Percentiles rank a stretch among this genome's conserved stretches.
These are phyloP conservation scores for Vachellia collinsii DNA, from an alignment of 306 rosid genomes.

Conservation along the genomic window DNA sequence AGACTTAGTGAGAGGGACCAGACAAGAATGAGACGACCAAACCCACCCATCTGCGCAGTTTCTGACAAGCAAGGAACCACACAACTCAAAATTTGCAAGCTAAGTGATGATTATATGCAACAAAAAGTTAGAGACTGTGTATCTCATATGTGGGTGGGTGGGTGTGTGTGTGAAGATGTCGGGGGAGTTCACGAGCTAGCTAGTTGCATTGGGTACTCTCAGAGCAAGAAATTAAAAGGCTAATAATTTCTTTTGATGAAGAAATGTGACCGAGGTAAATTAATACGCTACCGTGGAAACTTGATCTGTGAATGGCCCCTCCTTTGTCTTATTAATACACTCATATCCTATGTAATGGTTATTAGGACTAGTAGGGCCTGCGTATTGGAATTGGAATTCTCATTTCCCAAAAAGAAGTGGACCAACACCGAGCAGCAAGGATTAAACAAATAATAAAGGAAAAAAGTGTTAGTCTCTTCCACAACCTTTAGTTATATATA, in stretches of 20 bases:
- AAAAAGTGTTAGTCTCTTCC: background rate
- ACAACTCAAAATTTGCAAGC: too few species aligned
- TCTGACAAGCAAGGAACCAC: background rate
- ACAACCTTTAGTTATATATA: background rate
- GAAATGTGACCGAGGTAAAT: background rate
- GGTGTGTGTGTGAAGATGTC: background rate
- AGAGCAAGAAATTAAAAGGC: conserved; percentile 6
- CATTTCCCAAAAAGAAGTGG: conserved; percentile 29
- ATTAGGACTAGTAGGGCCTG: background rate
- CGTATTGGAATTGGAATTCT: background rate
- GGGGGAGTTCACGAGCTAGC: conserved; percentile 38
- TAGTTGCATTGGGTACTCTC: conserved; percentile 42
- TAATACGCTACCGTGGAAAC: conserved; percentile 11
- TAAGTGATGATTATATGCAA: conserved; percentile 18
- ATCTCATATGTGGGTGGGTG: too few species aligned
- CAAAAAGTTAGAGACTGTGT: conserved; percentile 16
- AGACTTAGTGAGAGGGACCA: conserved; percentile 50
- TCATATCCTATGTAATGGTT: background rate
- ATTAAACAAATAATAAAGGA: background rate
- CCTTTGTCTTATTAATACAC: background rate
- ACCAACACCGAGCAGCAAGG: conserved; percentile 1
- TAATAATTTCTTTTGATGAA: conserved; percentile 4
- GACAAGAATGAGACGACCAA: conserved; percentile 34
- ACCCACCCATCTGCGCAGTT: conserved; percentile 47
- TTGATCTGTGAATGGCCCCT: conserved; percentile 35